Percentiles rank a stretch among this genome's conserved stretches.
These are phyloP conservation scores for Pholiota microspora DNA, from an alignment of 768 basidiomycete genomes.

Conservation along the genomic window DNA sequence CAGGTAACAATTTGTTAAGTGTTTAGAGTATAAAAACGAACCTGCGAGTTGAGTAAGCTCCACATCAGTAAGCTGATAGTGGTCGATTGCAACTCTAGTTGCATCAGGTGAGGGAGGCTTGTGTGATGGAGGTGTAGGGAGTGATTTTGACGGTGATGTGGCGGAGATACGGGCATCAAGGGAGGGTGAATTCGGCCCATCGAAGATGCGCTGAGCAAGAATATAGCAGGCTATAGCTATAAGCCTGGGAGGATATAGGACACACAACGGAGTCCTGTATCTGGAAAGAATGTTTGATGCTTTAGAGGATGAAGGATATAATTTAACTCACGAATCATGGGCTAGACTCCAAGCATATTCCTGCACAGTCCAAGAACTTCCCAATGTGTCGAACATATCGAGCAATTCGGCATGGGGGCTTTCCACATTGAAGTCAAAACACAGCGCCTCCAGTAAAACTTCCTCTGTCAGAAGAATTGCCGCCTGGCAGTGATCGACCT, in stretches of 20 bases:
- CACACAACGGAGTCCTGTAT: constrained; percentile 76
- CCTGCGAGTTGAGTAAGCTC: constrained; percentile 64
- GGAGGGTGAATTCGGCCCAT: constrained; percentile 73
- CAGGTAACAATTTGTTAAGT: too few relatives aligned
- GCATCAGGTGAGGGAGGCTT: constrained; percentile 72
- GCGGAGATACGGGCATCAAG: constrained; percentile 73
- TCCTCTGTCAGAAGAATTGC: constrained; percentile 76
- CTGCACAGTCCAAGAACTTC: constrained; percentile 47
- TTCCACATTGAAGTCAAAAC: constrained; percentile 80
- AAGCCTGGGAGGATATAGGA: constrained; percentile 66
- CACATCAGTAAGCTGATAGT: constrained; percentile 59
- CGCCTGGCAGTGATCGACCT: constrained; percentile 69
- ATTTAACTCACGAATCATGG: constrained; percentile 72
- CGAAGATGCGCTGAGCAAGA: constrained; percentile 67
- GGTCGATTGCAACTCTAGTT: constrained; percentile 63
- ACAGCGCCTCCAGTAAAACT: constrained; percentile 75
- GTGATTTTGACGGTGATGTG: constrained; percentile 68
- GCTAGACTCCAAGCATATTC: constrained; percentile 86
- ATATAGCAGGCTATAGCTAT: constrained; percentile 79
- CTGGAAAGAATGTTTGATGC: constrained; percentile 34
- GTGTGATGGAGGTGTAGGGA: constrained; percentile 80
- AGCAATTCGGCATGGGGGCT: constrained; percentile 77
- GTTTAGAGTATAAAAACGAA: constrained; percentile 25
- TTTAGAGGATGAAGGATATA: constrained; percentile 5
- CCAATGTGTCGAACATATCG: constrained; percentile 62